These are phyloP conservation scores for Botryosphaeria dothidea DNA, from an alignment of 2,329 filamentous ascomycete species.

Conservation along the genomic window DNA sequence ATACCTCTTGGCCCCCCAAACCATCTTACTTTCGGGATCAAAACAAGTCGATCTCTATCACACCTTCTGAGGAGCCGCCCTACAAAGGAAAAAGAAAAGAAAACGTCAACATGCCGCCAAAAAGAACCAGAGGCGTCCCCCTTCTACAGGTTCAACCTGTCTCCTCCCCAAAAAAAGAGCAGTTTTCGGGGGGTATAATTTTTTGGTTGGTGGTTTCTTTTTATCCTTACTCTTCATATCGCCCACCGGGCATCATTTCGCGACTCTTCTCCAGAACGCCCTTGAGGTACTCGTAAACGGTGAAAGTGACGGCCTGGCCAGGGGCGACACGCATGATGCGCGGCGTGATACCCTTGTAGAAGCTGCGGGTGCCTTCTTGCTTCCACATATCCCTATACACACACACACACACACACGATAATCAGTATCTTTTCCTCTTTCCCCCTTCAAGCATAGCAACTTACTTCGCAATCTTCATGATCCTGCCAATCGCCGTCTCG, in stretches of 20 bases:
- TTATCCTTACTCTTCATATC: conserved; percentile 50
- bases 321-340: conserved; percentile 96
- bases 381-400: conserved; percentile 58
- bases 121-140: background rate
- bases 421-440: conserved; percentile 37
- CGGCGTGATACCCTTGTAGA: conserved; percentile 99
- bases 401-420: no score
- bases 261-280: conserved; percentile 49
- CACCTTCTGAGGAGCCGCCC: background rate
- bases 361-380: conserved; percentile 89
- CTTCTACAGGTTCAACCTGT: background rate
- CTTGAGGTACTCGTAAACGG: conserved; percentile 55
- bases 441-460: conserved; percentile 27
- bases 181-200: background rate
- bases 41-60: background rate
- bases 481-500: conserved; percentile 76
- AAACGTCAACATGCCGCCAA: conserved; percentile 7
- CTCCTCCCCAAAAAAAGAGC: background rate
- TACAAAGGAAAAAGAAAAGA: background rate
- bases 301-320: conserved; percentile 80
- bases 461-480: conserved; percentile 67
- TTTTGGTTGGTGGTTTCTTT: background rate
- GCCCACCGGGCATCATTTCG: conserved; percentile 48
- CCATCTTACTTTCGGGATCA: background rate
- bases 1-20: background rate